phyloP scores from a whole-genome alignment of 2,329 filamentous ascomycete species.

The Neonectria coccinea region DNA sequence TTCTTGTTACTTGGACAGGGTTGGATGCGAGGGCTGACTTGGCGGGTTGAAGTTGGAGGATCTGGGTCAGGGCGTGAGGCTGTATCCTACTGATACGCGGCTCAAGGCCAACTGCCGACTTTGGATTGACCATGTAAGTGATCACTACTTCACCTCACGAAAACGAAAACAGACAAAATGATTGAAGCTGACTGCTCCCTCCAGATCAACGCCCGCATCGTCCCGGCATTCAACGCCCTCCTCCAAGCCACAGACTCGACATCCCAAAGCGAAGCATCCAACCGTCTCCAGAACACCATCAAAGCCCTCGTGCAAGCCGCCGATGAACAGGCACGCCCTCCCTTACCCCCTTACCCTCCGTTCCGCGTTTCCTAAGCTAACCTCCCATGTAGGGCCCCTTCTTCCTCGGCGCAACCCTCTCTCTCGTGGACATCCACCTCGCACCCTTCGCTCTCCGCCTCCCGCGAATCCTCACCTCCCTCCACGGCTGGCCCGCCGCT shows the following conservation, averaged over 20 bases:
- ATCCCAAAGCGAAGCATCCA: slow-evolving; percentile 69
- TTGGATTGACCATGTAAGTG: slow-evolving; percentile 81
- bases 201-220: slow-evolving; percentile 79
- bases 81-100: slow-evolving; percentile 75
- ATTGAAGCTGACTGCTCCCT: neutral
- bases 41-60: slow-evolving; percentile 74
- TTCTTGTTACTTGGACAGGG: neutral
- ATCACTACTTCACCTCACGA: neutral
- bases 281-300: slow-evolving; percentile 75
- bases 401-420: slow-evolving; percentile 67
- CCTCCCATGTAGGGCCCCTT: slow-evolving; percentile 69
- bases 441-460: slow-evolving; percentile 81
- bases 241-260: slow-evolving; percentile 72
- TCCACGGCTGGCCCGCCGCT: slow-evolving; percentile 74
- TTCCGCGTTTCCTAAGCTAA: neutral
- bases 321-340: slow-evolving; percentile 53
- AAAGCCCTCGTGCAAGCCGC: slow-evolving; percentile 61
- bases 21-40: neutral
- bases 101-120: slow-evolving; percentile 79
- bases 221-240: slow-evolving; percentile 81
- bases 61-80: slow-evolving; percentile 66
- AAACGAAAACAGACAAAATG: neutral
- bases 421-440: slow-evolving; percentile 79
- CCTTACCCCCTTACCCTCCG: no score
- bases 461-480: slow-evolving; percentile 72